These are phyloP conservation scores for Silybum marianum DNA, from an alignment of 129 eudicot species.

Conservation along the genomic window DNA sequence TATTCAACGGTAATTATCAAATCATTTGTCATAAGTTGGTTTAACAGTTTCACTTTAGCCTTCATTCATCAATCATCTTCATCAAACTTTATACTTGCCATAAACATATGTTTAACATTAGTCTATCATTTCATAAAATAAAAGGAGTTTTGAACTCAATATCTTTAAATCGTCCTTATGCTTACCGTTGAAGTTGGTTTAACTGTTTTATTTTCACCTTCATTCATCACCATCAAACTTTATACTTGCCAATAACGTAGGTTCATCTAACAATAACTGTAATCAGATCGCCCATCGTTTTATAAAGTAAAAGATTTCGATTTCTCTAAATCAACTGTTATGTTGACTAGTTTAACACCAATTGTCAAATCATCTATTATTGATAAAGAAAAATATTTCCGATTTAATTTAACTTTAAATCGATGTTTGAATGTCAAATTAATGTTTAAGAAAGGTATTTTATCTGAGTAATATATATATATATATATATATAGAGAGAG, in stretches of 20 bases:
- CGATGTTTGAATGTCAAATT: no score
- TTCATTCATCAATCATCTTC: not conserved
- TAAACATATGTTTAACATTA: not conserved
- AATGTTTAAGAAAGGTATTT: no score
- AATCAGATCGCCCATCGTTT: not conserved
- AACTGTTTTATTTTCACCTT: not conserved
- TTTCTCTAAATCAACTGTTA: no score
- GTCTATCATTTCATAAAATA: no score
- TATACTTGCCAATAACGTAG: not conserved
- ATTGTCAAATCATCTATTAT: not conserved
- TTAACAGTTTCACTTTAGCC: not conserved
- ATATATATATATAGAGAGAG: no score
- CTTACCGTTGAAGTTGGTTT: not conserved
- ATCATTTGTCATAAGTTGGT: not conserved
- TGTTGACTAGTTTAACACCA: not conserved
- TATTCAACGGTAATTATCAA: not conserved
- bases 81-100: not conserved
- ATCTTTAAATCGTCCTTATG: not conserved
- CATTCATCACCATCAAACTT: not conserved
- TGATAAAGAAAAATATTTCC: no score
- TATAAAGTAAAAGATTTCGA: no score
- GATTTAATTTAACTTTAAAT: no score
- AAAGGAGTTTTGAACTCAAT: not conserved
- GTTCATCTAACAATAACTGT: not conserved
- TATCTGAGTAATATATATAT: no score